Conservation (phyloP, 805 yeast species). For the Metschnikowia anglica region DNA sequence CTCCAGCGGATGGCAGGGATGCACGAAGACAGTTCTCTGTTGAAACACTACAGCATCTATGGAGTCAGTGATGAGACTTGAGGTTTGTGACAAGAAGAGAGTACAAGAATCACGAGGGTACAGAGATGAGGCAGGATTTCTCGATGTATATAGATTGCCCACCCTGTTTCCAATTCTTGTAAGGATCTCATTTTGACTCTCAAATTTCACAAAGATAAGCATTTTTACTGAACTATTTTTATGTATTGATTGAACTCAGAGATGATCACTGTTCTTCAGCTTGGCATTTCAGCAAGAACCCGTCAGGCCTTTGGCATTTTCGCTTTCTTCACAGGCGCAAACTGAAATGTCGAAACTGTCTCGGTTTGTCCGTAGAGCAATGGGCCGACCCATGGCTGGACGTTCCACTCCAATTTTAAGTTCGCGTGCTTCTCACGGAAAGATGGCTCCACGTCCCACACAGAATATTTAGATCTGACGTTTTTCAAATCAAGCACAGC, state of each 20-base stretch:
- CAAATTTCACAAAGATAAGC: too few relatives aligned
- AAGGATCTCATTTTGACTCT: too few relatives aligned
- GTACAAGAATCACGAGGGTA: neutral
- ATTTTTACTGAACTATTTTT: too few relatives aligned
- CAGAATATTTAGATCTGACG: constrained; percentile 70
- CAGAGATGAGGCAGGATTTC: neutral
- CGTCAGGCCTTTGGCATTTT: neutral
- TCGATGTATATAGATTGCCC: neutral
- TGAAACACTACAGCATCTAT: constrained; percentile 22
- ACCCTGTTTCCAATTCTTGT: too few relatives aligned
- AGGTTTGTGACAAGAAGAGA: too few relatives aligned
- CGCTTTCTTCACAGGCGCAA: constrained; percentile 26
- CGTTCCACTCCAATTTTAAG: constrained; percentile 79
- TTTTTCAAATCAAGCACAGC: constrained; percentile 56
- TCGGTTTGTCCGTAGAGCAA: constrained; percentile 61
- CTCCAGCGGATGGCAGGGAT: constrained; percentile 19
- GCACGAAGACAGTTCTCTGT: constrained; percentile 28
- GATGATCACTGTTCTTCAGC: neutral
- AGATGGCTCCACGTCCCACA: constrained; percentile 76
- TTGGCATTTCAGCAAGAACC: neutral
- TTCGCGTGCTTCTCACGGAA: constrained; percentile 64
- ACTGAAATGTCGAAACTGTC: constrained; percentile 28
- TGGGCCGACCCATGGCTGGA: constrained; percentile 89
- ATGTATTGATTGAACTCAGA: too few relatives aligned
- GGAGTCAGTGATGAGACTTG: constrained; percentile 4